phyloP scores from a whole-genome alignment of 75 land plant genomes.

The Sequoiadendron giganteum region DNA sequence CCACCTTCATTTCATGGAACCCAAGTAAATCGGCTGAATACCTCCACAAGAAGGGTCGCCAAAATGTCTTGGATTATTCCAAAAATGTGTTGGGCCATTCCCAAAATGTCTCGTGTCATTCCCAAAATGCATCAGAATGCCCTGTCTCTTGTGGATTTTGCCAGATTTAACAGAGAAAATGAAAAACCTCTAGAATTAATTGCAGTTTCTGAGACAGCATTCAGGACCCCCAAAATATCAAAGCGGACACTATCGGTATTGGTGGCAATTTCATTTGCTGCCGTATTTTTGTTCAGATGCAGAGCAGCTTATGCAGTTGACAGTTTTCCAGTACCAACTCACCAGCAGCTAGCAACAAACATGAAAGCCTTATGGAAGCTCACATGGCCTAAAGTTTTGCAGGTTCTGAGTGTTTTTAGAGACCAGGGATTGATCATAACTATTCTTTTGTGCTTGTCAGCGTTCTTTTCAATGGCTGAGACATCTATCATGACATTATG shows the following conservation, averaged over 20 bases:
- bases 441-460: conserved; percentile 67
- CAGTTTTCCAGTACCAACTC: neutral
- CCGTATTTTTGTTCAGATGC: neutral
- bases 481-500: conserved; percentile 95
- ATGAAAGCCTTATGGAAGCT: neutral
- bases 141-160: neutral
- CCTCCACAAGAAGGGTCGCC: neutral
- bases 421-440: conserved; percentile 83
- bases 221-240: neutral
- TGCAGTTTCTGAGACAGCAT: neutral
- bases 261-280: conserved; percentile 10
- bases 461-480: conserved; percentile 98
- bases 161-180: neutral
- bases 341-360: neutral
- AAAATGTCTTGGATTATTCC: neutral
- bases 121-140: neutral
- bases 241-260: neutral
- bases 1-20: neutral
- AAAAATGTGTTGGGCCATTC: neutral
- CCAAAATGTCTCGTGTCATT: neutral
- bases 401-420: conserved; percentile 59
- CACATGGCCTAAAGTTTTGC: conserved; percentile 53
- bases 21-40: neutral
- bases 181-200: neutral
- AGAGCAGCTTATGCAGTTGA: conserved; percentile 6